phyloP scores from a whole-genome alignment of 495 filamentous ascomycete species.

The Melanomma pulvis-pyrius region DNA sequence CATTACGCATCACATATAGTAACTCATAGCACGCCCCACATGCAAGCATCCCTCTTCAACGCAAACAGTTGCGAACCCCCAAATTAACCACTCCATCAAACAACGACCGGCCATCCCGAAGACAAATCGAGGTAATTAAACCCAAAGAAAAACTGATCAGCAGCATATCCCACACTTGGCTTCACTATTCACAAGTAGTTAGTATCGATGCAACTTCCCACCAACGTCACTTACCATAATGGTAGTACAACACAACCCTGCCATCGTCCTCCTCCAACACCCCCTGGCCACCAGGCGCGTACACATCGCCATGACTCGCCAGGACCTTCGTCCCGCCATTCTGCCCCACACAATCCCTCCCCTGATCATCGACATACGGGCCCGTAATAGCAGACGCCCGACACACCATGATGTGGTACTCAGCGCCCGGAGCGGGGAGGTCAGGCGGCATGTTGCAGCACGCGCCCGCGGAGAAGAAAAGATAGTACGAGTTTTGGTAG shows the following conservation, averaged over 20 bases:
- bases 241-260: constrained; percentile 16
- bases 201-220: neutral
- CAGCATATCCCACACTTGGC: constrained; percentile 18
- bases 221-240: constrained; percentile 22
- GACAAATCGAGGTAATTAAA: constrained; percentile 27
- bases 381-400: constrained; percentile 46
- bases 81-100: neutral
- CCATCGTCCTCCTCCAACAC: constrained; percentile 8
- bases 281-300: constrained; percentile 70
- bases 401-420: constrained; percentile 70
- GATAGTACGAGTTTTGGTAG: constrained; percentile 60
- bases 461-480: constrained; percentile 65
- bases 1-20: too few species aligned
- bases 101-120: constrained; percentile 24
- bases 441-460: constrained; percentile 59
- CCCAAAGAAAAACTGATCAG: constrained; percentile 23
- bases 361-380: constrained; percentile 55
- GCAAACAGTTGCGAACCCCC: too few species aligned
- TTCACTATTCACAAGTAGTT: constrained; percentile 5
- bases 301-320: constrained; percentile 61
- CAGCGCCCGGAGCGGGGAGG: constrained; percentile 57
- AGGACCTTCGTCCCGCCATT: constrained; percentile 64
- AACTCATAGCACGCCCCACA: too few species aligned
- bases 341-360: constrained; percentile 56
- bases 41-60: too few species aligned